Percentiles rank a stretch among this genome's conserved stretches.
phyloP scores from a whole-genome alignment of 2,329 filamentous ascomycete genomes.

The Stemphylium beticola region DNA sequence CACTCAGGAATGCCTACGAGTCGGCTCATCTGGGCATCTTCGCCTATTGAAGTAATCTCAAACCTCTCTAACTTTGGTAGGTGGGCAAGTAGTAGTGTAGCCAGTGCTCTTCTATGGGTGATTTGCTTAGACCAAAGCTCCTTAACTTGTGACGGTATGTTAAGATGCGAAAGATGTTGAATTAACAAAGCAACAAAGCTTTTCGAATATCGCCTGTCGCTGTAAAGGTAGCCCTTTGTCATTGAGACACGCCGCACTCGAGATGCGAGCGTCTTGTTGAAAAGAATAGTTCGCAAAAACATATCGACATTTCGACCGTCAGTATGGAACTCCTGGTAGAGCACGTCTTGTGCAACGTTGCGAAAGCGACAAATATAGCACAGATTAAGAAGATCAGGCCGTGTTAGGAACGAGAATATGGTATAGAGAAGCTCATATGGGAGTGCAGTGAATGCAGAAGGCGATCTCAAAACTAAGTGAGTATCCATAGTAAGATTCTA shows the following conservation, averaged over 20 bases:
- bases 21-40: not conserved
- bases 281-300: not conserved
- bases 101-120: not conserved
- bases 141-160: slow-evolving; percentile 1
- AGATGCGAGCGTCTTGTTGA: slow-evolving; percentile 1
- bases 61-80: not conserved
- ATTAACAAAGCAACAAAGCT: not conserved
- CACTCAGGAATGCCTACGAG: not conserved
- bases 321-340: slow-evolving; percentile 1
- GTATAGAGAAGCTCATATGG: slow-evolving; percentile 2
- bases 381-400: not conserved
- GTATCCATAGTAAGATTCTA: slow-evolving; percentile 2
- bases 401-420: not conserved
- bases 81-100: not conserved
- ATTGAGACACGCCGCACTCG: not conserved
- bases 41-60: not conserved
- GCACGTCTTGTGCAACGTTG: slow-evolving; percentile 3
- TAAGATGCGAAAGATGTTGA: not conserved
- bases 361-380: slow-evolving; percentile 2
- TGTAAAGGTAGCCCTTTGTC: not conserved
- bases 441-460: not conserved
- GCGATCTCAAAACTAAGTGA: slow-evolving; percentile 1
- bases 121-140: not conserved
- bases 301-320: not conserved
- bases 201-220: not conserved